Evolutionary conservation across 2,329 filamentous ascomycete species (phyloP).

Genomic region (Arachnomyces sp.): DNA sequence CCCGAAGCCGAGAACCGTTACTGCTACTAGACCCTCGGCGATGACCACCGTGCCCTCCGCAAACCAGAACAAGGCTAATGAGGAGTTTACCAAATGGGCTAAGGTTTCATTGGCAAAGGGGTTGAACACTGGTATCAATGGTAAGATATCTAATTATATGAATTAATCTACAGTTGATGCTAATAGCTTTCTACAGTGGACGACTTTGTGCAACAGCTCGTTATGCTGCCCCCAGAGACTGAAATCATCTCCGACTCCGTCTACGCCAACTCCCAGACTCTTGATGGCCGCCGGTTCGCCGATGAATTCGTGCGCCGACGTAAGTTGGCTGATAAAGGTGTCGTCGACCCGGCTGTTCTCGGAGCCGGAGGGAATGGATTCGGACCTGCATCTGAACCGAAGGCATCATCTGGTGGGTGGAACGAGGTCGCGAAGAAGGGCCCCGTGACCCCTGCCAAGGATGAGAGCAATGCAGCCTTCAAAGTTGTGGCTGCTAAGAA

Average conservation of each 20-base stretch:
- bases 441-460: conserved; percentile 41
- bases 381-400: conserved; percentile 35
- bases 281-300: conserved; percentile 88
- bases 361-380: conserved; percentile 44
- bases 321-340: conserved; percentile 85
- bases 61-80: conserved; percentile 60
- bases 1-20: conserved; percentile 47
- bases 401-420: conserved; percentile 65
- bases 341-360: conserved; percentile 58
- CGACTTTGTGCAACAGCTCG: conserved; percentile 68
- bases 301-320: conserved; percentile 91
- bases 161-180: conserved; percentile 18
- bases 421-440: conserved; percentile 97
- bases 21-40: conserved; percentile 43
- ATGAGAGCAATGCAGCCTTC: conserved; percentile 56
- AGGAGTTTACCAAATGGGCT: conserved; percentile 93
- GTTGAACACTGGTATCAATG: conserved; percentile 58
- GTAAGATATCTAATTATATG: conserved; percentile 37
- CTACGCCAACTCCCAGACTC: conserved; percentile 76
- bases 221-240: conserved; percentile 66
- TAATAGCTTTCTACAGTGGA: conserved; percentile 54
- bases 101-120: conserved; percentile 70
- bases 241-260: conserved; percentile 84
- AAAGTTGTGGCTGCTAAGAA: conserved; percentile 89
- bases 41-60: conserved; percentile 35